These are phyloP conservation scores for Diaporthe longicolla DNA, from an alignment of 2,329 filamentous ascomycete species.

Conservation along the genomic window DNA sequence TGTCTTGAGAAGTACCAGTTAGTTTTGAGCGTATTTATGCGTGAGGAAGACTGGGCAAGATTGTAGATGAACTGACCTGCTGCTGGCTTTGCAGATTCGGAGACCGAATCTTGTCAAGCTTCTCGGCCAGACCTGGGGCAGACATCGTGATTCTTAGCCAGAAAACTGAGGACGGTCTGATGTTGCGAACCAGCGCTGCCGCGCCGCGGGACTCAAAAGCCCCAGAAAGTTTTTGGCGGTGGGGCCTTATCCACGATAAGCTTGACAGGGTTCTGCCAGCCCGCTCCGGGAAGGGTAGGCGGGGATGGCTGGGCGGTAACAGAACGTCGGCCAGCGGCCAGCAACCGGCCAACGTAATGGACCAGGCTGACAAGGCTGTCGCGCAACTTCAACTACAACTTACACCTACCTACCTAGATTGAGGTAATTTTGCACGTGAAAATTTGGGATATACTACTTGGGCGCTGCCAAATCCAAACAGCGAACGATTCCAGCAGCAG, in stretches of 20 bases:
- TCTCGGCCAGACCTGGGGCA: conserved; percentile 79
- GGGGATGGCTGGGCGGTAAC: neutral
- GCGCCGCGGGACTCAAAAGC: conserved; percentile 13
- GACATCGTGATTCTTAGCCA: conserved; percentile 57
- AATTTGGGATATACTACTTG: neutral
- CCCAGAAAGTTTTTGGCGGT: conserved; percentile 41
- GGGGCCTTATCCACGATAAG: conserved; percentile 42
- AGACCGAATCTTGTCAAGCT: conserved; percentile 96
- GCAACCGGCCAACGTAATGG: no score
- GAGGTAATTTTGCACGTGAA: neutral
- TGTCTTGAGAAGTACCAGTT: conserved; percentile 66
- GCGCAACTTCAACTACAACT: neutral
- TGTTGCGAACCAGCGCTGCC: conserved; percentile 6
- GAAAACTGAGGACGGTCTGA: conserved; percentile 5
- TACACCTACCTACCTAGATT: no score
- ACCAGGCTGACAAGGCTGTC: neutral
- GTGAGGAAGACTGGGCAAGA: conserved; percentile 39
- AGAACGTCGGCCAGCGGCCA: no score
- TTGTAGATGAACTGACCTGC: conserved; percentile 71
- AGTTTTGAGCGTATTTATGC: conserved; percentile 45
- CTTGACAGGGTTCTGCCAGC: conserved; percentile 17
- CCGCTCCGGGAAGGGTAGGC: conserved; percentile 11
- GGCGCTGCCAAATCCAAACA: neutral
- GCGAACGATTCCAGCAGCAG: no score
- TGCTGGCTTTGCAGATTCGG: conserved; percentile 96